Conservation (phyloP, 2,329 filamentous ascomycete genomes). For the Aphanocladium album region DNA sequence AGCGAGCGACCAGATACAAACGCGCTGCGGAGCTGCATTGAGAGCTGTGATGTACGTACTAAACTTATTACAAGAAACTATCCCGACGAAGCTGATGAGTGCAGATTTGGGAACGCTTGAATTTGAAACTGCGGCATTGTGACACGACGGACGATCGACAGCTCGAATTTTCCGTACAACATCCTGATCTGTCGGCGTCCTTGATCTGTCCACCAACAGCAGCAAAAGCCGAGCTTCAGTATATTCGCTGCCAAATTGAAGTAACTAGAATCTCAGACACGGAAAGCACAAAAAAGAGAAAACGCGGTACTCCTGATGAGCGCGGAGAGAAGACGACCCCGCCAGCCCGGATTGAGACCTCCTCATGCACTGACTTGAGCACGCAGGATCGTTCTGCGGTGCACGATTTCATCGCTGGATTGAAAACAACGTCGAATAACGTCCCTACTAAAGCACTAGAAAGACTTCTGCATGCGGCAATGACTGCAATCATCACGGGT, state of each 20-base stretch:
- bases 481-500: constrained; percentile 25
- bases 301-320: neutral
- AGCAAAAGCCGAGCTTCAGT: constrained; percentile 22
- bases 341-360: neutral
- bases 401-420: neutral
- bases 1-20: constrained; percentile 14
- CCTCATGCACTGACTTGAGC: neutral
- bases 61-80: accelerated
- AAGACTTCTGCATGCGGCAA: constrained; percentile 17
- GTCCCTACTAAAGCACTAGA: neutral
- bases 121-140: constrained; percentile 24
- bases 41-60: constrained; percentile 23
- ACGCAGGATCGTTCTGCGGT: neutral
- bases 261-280: constrained; percentile 13
- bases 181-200: constrained; percentile 29
- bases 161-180: constrained; percentile 31
- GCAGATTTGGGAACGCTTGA: constrained; percentile 30
- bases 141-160: constrained; percentile 13
- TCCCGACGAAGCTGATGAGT: neutral
- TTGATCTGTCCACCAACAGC: constrained; percentile 25
- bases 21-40: constrained; percentile 20
- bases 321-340: neutral
- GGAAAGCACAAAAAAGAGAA: neutral
- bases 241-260: constrained; percentile 23
- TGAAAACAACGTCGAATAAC: neutral